Percentiles rank a stretch among this genome's conserved stretches.
Evolutionary conservation across 2,329 filamentous ascomycete genomes (phyloP).

Genomic region (Rugonectria rugulosa): DNA sequence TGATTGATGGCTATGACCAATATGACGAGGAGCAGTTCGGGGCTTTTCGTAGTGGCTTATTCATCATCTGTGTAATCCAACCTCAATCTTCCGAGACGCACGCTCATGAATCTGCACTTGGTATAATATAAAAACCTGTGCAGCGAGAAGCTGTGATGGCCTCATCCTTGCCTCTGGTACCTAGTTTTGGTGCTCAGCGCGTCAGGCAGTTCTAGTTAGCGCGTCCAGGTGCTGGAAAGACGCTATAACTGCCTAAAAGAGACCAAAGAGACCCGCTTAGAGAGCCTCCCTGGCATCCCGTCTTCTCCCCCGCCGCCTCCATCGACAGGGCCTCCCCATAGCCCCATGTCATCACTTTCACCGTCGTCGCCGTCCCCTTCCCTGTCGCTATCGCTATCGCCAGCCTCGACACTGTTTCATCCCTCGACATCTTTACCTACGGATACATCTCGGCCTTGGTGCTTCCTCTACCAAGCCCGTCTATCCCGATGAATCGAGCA

Average conservation of each 20-base stretch:
- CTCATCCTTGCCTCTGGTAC: no score
- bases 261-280: no score
- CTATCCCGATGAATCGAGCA: constrained; percentile 74
- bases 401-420: constrained; percentile 4
- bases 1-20: constrained; percentile 23
- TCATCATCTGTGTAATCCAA: no score
- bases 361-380: constrained; percentile 18
- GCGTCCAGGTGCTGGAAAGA: no score
- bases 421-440: neutral
- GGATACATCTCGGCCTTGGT: constrained; percentile 21
- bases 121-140: no score
- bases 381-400: neutral
- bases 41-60: constrained; percentile 11
- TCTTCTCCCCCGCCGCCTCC: constrained; percentile 3
- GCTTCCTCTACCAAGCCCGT: constrained; percentile 20
- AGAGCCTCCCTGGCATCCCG: no score
- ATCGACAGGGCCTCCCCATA: constrained; percentile 6
- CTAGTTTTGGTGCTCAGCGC: no score
- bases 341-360: constrained; percentile 17
- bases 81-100: no score
- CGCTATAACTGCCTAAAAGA: no score
- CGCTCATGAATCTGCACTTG: no score
- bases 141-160: no score
- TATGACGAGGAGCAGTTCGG: constrained; percentile 23
- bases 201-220: no score